Evolutionary conservation across 495 filamentous ascomycete species (phyloP).

Genomic region (Aspergillus homomorphus): DNA sequence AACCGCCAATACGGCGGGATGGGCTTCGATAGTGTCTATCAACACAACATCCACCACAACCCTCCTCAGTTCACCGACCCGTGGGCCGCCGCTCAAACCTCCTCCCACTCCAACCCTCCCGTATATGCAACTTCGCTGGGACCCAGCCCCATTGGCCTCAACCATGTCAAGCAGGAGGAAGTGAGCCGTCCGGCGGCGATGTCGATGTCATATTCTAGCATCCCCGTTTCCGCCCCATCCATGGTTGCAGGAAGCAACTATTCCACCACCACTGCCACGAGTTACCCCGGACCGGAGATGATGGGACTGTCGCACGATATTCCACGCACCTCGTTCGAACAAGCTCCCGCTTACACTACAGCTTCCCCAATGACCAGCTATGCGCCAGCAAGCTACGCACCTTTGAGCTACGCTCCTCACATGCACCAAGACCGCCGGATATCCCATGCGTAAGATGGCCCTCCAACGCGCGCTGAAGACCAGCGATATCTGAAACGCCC

Average conservation of each 20-base stretch:
- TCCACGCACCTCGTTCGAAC: conserved; percentile 48
- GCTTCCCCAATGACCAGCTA: conserved; percentile 66
- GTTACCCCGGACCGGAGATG: conserved; percentile 65
- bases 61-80: conserved; percentile 90
- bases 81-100: conserved; percentile 64
- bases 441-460: conserved; percentile 79
- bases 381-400: conserved; percentile 56
- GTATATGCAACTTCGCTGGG: conserved; percentile 58
- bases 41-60: conserved; percentile 63
- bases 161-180: conserved; percentile 55
- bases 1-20: conserved; percentile 78
- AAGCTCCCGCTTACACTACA: conserved; percentile 63
- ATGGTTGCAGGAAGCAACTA: conserved; percentile 67
- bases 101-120: conserved; percentile 53
- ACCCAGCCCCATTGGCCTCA: conserved; percentile 51
- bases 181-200: conserved; percentile 57
- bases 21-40: conserved; percentile 76
- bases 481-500: not conserved
- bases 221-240: conserved; percentile 69
- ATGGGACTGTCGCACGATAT: conserved; percentile 72
- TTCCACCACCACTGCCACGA: conserved; percentile 42
- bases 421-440: conserved; percentile 65
- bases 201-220: conserved; percentile 70
- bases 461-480: conserved; percentile 17
- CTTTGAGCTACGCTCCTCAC: conserved; percentile 54